Conservation (phyloP, 2,329 filamentous ascomycete genomes). For the Macroventuria anomochaeta region DNA sequence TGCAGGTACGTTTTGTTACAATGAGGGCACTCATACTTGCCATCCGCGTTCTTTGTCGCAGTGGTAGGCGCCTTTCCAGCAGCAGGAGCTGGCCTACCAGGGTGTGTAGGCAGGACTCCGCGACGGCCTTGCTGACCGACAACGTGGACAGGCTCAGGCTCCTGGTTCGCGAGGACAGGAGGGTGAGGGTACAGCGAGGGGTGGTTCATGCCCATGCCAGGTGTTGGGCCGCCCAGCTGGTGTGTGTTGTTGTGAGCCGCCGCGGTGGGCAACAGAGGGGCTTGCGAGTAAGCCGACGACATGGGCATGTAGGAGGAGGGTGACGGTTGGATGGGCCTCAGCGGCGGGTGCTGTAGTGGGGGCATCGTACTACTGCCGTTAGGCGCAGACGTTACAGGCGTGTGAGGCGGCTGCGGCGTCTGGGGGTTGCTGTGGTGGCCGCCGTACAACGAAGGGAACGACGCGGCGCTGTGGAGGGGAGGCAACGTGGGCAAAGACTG, state of each 20-base stretch:
- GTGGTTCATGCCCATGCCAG: slow-evolving; percentile 46
- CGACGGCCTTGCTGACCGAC: slow-evolving; percentile 93
- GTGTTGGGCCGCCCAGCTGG: slow-evolving; percentile 45
- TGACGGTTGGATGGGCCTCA: slow-evolving; percentile 48
- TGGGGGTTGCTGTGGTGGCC: slow-evolving; percentile 48
- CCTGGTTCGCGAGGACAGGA: slow-evolving; percentile 49
- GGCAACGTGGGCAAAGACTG: slow-evolving; percentile 45
- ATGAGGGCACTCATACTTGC: slow-evolving; percentile 97
- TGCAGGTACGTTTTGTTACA: slow-evolving; percentile 98
- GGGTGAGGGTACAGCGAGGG: slow-evolving; percentile 48
- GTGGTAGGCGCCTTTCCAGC: slow-evolving; percentile 83
- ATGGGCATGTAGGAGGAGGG: slow-evolving; percentile 42
- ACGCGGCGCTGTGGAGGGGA: slow-evolving; percentile 42
- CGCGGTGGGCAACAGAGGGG: slow-evolving; percentile 43
- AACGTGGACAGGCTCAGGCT: slow-evolving; percentile 79
- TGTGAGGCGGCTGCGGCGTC: slow-evolving; percentile 48
- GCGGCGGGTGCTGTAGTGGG: slow-evolving; percentile 47
- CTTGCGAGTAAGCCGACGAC: slow-evolving; percentile 46
- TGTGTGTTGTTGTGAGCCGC: slow-evolving; percentile 44
- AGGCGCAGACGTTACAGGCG: slow-evolving; percentile 43
- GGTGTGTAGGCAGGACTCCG: slow-evolving; percentile 89
- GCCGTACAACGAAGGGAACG: slow-evolving; percentile 43
- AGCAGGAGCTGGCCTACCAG: slow-evolving; percentile 80
- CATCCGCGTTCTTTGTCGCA: slow-evolving; percentile 93
- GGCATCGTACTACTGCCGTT: slow-evolving; percentile 42